phyloP scores from a whole-genome alignment of 1,284 basidiomycete species.

The Irpex sp. region DNA sequence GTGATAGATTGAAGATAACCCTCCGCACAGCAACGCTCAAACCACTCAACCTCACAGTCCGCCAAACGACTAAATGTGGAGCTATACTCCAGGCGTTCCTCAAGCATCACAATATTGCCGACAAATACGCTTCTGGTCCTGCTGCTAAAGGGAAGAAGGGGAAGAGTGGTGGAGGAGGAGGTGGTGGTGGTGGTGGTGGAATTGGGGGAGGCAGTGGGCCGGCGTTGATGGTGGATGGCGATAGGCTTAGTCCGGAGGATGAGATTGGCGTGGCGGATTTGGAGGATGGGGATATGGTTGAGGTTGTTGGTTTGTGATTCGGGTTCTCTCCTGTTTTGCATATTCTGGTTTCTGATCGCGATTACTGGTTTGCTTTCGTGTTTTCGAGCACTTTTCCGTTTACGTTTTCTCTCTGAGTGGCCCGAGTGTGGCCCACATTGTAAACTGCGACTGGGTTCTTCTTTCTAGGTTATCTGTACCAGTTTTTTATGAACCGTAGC shows the following conservation, averaged over 20 bases:
- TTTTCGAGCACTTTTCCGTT: background rate
- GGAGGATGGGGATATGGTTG: conserved; percentile 75
- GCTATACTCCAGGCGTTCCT: conserved; percentile 70
- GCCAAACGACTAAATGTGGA: conserved; percentile 69
- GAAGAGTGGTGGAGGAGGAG: conserved; percentile 7
- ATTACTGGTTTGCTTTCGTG: background rate
- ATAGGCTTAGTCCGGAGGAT: conserved; percentile 51
- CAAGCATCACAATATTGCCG: conserved; percentile 55
- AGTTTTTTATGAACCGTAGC: too few species aligned
- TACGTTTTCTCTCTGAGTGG: too few species aligned
- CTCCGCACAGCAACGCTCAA: conserved; percentile 55
- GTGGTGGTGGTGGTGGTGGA: conserved; percentile 18
- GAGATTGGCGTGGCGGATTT: conserved; percentile 63
- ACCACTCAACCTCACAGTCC: conserved; percentile 61
- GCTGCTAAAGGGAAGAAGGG: conserved; percentile 1
- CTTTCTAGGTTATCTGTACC: too few species aligned
- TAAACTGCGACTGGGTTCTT: too few species aligned
- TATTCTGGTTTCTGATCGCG: too few species aligned
- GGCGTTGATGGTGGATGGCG: conserved; percentile 61
- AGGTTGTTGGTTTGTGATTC: conserved; percentile 52
- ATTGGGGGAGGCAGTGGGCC: conserved; percentile 30
- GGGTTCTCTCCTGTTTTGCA: background rate
- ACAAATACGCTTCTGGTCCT: conserved; percentile 38
- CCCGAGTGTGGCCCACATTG: too few species aligned
- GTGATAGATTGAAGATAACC: conserved; percentile 57